Evolutionary conservation across 768 basidiomycete species (phyloP), one percentile per base, ranked within the genome.

Genomic region (Suillus tomentosus): DNA sequence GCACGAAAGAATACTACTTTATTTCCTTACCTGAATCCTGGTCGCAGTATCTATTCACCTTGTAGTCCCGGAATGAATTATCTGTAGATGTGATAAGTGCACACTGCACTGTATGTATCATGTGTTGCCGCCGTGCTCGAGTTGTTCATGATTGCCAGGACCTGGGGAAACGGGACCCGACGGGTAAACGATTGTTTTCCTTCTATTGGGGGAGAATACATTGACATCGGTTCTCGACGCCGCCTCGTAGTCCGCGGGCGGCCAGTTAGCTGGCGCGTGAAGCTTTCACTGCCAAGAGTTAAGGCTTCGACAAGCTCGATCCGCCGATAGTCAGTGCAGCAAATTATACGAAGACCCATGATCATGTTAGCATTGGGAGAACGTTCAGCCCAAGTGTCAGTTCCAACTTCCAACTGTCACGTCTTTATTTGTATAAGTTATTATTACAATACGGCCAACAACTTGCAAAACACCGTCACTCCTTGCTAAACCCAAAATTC

Each of bases 401-500:
- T 50, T 50, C 22, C 14, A n/a, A n/a, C n/a, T n/a, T n/a, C n/a
- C n/a, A n/a, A 43, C 7, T 43, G 51, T 53, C 27, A 31, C 31
- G 31, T 31, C 31, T 31, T 10, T 31, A 31, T 53, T 34, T 53
- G 27, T 19, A 19, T 11, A 34, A 31, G 31, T 31, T 31, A 31
- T 17, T 17, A 45, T n/a, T n/a, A 45, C 47, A 13, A 13, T 7
- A 4, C 50, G 15, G 24, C 14, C 8, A 1, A 31, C 51, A 34
- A 19, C 53, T 31, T 31, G 31, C 31, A 31, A 31, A 31, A 31
- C 31, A 31, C 31, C 42, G 17, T 17, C 42, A 6, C 2, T n/a
- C 19, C 11, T 22, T 15, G 24, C 56, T 57, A 57, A 57, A 19
- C 34, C 70, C 68, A 68, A 60, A 69, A 74, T 27, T 61, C 60